Conservation (phyloP, 1,139 yeast species). For the Saccharomyces hybrid region DNA sequence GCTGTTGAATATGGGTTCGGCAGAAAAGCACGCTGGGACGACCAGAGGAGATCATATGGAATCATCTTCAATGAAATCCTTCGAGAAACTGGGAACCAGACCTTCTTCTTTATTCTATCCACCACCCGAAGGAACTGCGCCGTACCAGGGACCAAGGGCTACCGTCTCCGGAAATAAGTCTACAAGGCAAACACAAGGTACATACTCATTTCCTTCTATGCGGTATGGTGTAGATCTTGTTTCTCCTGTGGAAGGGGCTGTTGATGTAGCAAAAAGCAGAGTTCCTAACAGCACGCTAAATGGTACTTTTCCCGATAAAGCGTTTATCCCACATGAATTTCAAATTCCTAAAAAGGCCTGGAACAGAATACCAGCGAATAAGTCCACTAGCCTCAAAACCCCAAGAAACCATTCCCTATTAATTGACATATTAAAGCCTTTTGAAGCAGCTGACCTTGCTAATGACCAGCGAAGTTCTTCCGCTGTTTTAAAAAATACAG, state of each 20-base stretch:
- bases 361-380: background rate
- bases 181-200: background rate
- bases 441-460: background rate
- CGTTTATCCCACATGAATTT: slow-evolving; percentile 10
- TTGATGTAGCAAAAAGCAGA: slow-evolving; percentile 13
- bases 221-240: slow-evolving; percentile 9
- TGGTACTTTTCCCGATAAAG: background rate
- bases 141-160: background rate
- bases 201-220: slow-evolving; percentile 4
- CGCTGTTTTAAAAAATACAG: background rate
- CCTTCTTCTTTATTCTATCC: background rate
- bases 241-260: slow-evolving; percentile 20
- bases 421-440: background rate
- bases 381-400: background rate
- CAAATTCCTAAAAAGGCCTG: slow-evolving; percentile 10
- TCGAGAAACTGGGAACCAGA: background rate
- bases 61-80: background rate
- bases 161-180: background rate
- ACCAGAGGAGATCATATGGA: background rate
- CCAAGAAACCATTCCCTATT: background rate
- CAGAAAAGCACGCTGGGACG: background rate
- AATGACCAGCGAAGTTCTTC: background rate
- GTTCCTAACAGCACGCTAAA: background rate
- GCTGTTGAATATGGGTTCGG: slow-evolving; percentile 3
- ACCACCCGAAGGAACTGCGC: background rate